These are phyloP conservation scores for Silene coronaria DNA, from an alignment of 179 eudicot genomes.

Conservation along the genomic window DNA sequence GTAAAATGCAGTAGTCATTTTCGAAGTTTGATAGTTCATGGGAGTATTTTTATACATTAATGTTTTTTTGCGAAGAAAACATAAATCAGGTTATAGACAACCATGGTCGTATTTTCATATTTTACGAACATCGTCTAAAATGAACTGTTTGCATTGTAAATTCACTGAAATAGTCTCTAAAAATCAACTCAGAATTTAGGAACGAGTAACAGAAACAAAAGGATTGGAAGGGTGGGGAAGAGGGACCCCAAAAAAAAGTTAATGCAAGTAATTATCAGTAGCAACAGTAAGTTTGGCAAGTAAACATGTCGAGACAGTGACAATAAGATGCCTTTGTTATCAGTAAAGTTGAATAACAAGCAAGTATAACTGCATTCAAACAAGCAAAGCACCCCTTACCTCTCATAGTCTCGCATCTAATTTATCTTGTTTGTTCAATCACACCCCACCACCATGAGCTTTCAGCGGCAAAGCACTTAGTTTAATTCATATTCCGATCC, in stretches of 20 bases:
- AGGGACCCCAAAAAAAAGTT: slow-evolving; percentile 9
- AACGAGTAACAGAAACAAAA: not conserved
- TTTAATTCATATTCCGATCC: not conserved
- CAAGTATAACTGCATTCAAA: slow-evolving; percentile 1
- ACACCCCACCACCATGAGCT: not conserved
- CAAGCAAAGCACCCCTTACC: slow-evolving; percentile 10
- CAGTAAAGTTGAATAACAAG: not conserved
- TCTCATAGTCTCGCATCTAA: slow-evolving; percentile 2
- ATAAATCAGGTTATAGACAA: not conserved
- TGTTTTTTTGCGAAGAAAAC: too few relatives aligned
- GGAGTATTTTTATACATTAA: not conserved
- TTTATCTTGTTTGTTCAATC: not conserved
- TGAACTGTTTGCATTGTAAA: not conserved
- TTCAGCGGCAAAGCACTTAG: slow-evolving; percentile 5
- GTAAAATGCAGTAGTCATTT: not conserved
- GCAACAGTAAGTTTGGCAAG: slow-evolving; percentile 22
- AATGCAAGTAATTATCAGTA: slow-evolving; percentile 1
- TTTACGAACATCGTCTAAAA: not conserved
- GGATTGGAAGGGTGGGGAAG: not conserved
- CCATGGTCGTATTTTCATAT: not conserved
- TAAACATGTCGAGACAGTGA: slow-evolving; percentile 14
- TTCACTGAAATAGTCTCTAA: not conserved
- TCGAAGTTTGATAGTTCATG: not conserved
- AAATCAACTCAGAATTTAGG: not conserved
- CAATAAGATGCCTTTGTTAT: slow-evolving; percentile 7